Conservation (phyloP, 768 basidiomycete genomes). For the Sutorius australiensis region DNA sequence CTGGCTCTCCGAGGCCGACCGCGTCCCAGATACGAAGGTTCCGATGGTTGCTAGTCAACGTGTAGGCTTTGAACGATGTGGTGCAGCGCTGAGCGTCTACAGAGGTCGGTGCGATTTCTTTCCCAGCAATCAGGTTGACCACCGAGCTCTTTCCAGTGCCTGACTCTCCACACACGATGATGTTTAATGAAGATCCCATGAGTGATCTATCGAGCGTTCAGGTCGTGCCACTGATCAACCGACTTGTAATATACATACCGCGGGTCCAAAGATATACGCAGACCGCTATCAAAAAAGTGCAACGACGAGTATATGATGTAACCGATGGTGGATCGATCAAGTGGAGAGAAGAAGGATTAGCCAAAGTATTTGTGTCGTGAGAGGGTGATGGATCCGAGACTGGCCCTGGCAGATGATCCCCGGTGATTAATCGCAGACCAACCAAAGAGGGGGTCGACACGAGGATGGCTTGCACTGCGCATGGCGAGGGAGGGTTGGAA, state of each 20-base stretch:
- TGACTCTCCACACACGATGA: slow-evolving; percentile 44
- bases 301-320: not conserved
- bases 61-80: slow-evolving; percentile 30
- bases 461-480: slow-evolving; percentile 10
- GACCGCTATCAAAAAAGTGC: not conserved
- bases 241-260: slow-evolving; percentile 7
- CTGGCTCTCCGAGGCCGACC: slow-evolving; percentile 33
- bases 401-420: slow-evolving; percentile 10
- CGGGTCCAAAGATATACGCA: not conserved
- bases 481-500: slow-evolving; percentile 5
- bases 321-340: not conserved
- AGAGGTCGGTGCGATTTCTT: slow-evolving; percentile 21
- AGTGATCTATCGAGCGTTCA: slow-evolving; percentile 13
- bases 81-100: slow-evolving; percentile 36
- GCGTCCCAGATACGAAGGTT: slow-evolving; percentile 33
- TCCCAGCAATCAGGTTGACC: slow-evolving; percentile 32
- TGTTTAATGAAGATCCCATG: slow-evolving; percentile 30
- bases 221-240: slow-evolving; percentile 15
- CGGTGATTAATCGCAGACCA: slow-evolving; percentile 20
- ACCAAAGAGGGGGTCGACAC: slow-evolving; percentile 7
- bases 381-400: slow-evolving; percentile 8
- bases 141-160: slow-evolving; percentile 36
- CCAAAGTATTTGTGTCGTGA: slow-evolving; percentile 16
- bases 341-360: not conserved
- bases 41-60: slow-evolving; percentile 15